Conservation (phyloP, 208 protist genomes). For the Acanthamoeba triangularis region DNA sequence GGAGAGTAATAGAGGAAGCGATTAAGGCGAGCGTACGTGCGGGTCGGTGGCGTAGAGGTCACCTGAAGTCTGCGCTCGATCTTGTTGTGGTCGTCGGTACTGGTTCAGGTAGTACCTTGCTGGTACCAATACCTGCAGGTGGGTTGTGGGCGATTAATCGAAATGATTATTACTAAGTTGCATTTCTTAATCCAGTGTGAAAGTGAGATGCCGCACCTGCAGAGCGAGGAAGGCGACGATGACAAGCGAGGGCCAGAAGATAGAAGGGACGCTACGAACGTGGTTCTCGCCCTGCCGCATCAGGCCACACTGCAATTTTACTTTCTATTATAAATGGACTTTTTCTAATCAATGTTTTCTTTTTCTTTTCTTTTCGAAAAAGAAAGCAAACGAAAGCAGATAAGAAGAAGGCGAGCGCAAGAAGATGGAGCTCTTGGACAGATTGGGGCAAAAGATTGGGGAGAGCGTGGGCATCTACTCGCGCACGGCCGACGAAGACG, state of each 20-base stretch:
- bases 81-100: not conserved
- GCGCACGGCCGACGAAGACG: conserved; percentile 57
- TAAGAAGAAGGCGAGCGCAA: too few relatives aligned
- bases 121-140: not conserved
- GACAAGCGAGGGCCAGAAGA: not conserved
- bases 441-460: conserved; percentile 54
- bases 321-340: too few relatives aligned
- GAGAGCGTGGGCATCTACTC: conserved; percentile 63
- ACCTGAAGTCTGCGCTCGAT: not conserved
- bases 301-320: too few relatives aligned
- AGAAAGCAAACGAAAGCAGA: too few relatives aligned
- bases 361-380: too few relatives aligned
- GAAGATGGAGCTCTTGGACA: conserved; percentile 59
- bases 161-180: not conserved
- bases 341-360: too few relatives aligned
- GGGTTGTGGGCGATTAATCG: not conserved
- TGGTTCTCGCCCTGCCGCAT: too few relatives aligned
- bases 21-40: not conserved
- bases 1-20: not conserved
- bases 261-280: not conserved
- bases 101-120: not conserved
- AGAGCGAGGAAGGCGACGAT: not conserved
- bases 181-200: not conserved
- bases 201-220: not conserved
- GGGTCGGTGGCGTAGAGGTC: not conserved